phyloP scores from a whole-genome alignment of 768 basidiomycete species.

The Cyclocybe cylindracea region DNA sequence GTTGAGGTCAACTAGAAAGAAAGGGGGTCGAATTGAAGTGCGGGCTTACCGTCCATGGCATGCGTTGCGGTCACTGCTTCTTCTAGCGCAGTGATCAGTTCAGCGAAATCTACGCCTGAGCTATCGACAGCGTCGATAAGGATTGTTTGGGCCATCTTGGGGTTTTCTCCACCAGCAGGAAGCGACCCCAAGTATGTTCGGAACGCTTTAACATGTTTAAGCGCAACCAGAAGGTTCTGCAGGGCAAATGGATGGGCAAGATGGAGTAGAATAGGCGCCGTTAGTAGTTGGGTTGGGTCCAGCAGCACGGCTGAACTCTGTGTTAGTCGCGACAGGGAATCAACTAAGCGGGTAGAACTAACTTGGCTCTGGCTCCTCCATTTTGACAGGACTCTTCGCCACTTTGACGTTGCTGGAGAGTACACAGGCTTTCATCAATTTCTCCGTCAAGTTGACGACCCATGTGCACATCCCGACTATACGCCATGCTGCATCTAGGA shows the following conservation, averaged over 20 bases:
- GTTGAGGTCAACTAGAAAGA: background rate
- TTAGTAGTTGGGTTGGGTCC: background rate
- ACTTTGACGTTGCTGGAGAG: conserved; percentile 27
- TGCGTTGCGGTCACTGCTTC: conserved; percentile 34
- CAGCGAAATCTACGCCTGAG: conserved; percentile 63
- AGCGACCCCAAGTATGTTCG: conserved; percentile 52
- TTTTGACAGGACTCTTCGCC: background rate
- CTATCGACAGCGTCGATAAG: conserved; percentile 63
- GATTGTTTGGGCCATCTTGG: conserved; percentile 63
- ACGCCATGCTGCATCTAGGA: conserved; percentile 71
- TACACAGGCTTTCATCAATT: conserved; percentile 58
- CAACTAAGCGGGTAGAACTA: background rate
- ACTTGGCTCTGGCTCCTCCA: conserved; percentile 5
- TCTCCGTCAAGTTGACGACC: conserved; percentile 62
- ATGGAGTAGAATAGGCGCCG: conserved; percentile 49
- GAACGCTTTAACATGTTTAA: conserved; percentile 61
- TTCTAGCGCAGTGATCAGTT: conserved; percentile 47
- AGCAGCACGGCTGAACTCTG: conserved; percentile 4
- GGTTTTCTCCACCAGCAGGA: conserved; percentile 58
- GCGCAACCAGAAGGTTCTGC: conserved; percentile 46
- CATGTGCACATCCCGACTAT: conserved; percentile 63
- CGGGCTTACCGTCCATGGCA: conserved; percentile 33
- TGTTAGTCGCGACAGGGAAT: background rate
- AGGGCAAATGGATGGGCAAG: conserved; percentile 64
- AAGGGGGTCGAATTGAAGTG: background rate